phyloP scores from a whole-genome alignment of 345 rosid genomes.

The Moringa oleifera region DNA sequence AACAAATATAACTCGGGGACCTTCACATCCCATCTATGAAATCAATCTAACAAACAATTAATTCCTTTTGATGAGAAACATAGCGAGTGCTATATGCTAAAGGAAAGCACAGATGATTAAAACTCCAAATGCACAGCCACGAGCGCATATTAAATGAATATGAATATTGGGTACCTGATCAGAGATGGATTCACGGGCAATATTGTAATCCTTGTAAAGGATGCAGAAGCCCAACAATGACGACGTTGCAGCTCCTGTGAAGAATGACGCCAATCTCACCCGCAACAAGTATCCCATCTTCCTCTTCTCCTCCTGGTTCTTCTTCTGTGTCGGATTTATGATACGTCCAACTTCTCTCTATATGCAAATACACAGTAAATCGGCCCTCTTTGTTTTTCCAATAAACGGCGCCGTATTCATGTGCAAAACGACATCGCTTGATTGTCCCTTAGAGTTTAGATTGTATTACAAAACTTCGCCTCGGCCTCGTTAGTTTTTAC shows the following conservation, averaged over 20 bases:
- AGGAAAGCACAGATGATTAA: not conserved
- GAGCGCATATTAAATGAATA: too few species aligned
- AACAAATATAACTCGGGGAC: not conserved
- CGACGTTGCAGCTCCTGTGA: slow-evolving; percentile 84
- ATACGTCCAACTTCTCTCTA: too few species aligned
- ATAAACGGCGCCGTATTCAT: not conserved
- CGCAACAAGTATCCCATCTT: slow-evolving; percentile 82
- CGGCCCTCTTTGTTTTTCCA: too few species aligned
- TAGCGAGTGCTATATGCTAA: not conserved
- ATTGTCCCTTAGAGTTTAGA: not conserved
- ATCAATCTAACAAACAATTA: not conserved
- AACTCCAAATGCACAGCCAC: not conserved
- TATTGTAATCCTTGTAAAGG: slow-evolving; percentile 80
- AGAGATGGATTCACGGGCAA: slow-evolving; percentile 73
- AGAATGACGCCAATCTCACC: slow-evolving; percentile 92
- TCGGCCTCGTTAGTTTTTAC: too few species aligned
- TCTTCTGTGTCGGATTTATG: not conserved
- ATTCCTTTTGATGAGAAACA: not conserved
- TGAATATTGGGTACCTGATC: slow-evolving; percentile 46
- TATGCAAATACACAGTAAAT: too few species aligned
- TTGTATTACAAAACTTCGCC: not conserved
- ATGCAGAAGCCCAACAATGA: slow-evolving; percentile 65
- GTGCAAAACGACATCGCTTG: not conserved
- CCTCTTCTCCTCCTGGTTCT: slow-evolving; percentile 13
- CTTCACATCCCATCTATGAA: not conserved